Base-by-base conservation (phyloP, 148 eudicot species). In the Polygonum aviculare region DNA sequence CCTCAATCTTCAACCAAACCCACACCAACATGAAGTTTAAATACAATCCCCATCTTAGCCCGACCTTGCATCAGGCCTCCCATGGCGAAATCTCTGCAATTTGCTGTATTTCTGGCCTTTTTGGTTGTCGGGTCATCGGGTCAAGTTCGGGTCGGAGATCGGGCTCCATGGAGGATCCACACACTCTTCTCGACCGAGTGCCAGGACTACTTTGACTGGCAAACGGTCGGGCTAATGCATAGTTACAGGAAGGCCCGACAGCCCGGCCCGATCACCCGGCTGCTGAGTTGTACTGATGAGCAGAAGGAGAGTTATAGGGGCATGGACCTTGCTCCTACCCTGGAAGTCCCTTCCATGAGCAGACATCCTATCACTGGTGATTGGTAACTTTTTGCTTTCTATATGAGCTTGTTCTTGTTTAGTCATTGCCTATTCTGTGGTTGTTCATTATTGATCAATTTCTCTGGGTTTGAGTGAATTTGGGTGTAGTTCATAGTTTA, bases 301-400 rank as follows among this genome's bases (percentile, higher is more conserved):
- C 87, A 88, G 86, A 93, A 74, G 87, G 81, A 75, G 82, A 76
- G 26, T 12, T 95, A 95, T 74, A 80, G 40, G 54, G 99, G 99
- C 65, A 88, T 88, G 83, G 79, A 92, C 49, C 91, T 95, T 87
- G 99, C 97, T 81, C 99, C 99, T 18, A 95, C 99, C 21, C 60
- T 95, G 84, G 91, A 86, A 77, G 99, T 95, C n/a, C 99, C 99
- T 79, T 95, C 99, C 74, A 89, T 90, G 94, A 95, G 97, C 79
- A 84, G 62, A 79, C 97, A 95, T 60, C 99, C 99, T 38, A 84
- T 41, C 33, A 95, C 99, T 83, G 97, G 97, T 73, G 99, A 95
- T 70, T 91, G 99, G 99, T 95, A 84, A 38, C 51, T 36, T 74
- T 59, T 63, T 63, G 15, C 4, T 35, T 36, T 35, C 35, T 4